Evolutionary conservation across 1,284 basidiomycete species (phyloP).

Genomic region (Chalciporus piperatoides): DNA sequence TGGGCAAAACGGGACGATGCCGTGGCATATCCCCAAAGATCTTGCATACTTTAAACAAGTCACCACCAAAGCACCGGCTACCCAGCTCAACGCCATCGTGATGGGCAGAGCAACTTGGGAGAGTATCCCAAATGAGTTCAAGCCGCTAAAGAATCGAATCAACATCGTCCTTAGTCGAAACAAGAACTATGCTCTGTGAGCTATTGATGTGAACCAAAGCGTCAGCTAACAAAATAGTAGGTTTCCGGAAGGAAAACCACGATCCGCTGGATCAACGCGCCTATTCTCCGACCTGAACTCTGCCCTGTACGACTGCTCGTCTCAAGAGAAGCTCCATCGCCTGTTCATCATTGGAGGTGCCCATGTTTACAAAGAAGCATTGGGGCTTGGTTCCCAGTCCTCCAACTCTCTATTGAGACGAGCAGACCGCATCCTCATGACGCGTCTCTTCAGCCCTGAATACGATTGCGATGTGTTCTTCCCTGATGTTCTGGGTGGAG

Average conservation of each 20-base stretch:
- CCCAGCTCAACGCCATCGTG: conserved; percentile 72
- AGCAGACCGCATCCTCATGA: conserved; percentile 82
- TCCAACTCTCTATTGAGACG: conserved; percentile 34
- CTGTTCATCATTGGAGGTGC: conserved; percentile 90
- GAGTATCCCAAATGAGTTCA: conserved; percentile 87
- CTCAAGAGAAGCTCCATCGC: conserved; percentile 39
- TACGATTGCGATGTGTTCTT: conserved; percentile 90
- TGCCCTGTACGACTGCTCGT: conserved; percentile 22
- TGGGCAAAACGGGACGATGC: conserved; percentile 72
- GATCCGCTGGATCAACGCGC: conserved; percentile 10
- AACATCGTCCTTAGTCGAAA: conserved; percentile 84
- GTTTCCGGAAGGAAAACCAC: conserved; percentile 8
- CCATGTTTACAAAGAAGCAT: conserved; percentile 73
- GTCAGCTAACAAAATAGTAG: conserved; percentile 14
- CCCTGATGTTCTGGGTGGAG: conserved; percentile 57
- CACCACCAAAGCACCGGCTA: conserved; percentile 61
- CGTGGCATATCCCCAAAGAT: conserved; percentile 89
- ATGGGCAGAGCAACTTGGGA: conserved; percentile 99
- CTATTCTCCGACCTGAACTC: conserved; percentile 17
- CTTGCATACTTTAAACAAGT: conserved; percentile 91
- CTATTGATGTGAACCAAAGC: conserved; percentile 14
- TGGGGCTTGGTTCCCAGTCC: conserved; percentile 38
- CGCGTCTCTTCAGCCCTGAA: conserved; percentile 71
- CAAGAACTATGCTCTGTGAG: conserved; percentile 61
- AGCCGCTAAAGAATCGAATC: conserved; percentile 73